Evolutionary conservation across 345 rosid genomes (phyloP).

Genomic region (Gossypium raimondii): DNA sequence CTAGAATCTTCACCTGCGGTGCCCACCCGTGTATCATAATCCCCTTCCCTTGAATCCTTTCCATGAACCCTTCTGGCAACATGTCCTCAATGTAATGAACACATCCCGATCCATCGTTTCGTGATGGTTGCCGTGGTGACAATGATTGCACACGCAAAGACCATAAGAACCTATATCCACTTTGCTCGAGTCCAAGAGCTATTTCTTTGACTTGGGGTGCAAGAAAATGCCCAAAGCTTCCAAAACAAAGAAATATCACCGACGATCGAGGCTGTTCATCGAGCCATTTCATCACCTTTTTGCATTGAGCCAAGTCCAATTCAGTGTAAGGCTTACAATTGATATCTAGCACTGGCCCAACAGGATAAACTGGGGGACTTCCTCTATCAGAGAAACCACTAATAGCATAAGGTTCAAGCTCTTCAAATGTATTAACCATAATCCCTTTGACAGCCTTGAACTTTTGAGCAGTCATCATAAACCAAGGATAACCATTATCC

Average conservation of each 20-base stretch:
- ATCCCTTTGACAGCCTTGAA: constrained; percentile 30
- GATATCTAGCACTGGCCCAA: constrained; percentile 39
- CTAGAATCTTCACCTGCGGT: neutral
- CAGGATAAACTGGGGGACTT: constrained; percentile 34
- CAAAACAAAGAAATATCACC: constrained; percentile 41
- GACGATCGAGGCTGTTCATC: constrained; percentile 24
- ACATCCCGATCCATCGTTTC: neutral
- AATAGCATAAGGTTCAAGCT: constrained; percentile 34
- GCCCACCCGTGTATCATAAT: neutral
- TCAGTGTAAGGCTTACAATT: constrained; percentile 23
- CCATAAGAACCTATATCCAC: constrained; percentile 38
- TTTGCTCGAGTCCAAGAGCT: constrained; percentile 33
- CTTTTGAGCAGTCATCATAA: constrained; percentile 30
- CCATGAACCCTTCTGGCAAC: constrained; percentile 35
- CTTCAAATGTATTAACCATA: constrained; percentile 30
- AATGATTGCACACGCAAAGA: constrained; percentile 17
- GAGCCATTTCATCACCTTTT: constrained; percentile 38
- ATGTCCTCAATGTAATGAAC: neutral
- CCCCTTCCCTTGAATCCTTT: constrained; percentile 23
- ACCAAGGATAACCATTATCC: constrained; percentile 27
- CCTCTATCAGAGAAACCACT: neutral
- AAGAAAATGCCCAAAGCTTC: constrained; percentile 36
- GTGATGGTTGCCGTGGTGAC: neutral
- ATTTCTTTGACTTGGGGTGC: constrained; percentile 32
- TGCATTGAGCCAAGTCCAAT: constrained; percentile 9